Percentiles rank a stretch among this genome's conserved stretches.
Conservation (phyloP, 208 protist genomes). For the Trypanosoma lewisi region DNA sequence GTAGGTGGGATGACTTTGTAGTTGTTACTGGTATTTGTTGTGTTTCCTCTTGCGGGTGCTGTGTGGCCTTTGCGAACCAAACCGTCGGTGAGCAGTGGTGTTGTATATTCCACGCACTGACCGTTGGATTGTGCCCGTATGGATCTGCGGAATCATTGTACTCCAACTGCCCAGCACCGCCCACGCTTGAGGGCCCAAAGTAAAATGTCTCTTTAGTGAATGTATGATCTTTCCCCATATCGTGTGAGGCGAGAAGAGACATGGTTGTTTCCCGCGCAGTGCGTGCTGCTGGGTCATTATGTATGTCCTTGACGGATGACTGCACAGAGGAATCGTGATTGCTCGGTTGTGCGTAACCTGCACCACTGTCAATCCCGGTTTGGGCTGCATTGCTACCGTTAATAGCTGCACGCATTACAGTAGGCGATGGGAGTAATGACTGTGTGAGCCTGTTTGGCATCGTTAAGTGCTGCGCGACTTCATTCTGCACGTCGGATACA, state of each 20-base stretch:
- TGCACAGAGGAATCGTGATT: not conserved
- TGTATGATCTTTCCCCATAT: slow-evolving; percentile 1
- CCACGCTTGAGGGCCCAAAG: slow-evolving; percentile 10
- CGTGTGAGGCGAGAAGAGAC: slow-evolving; percentile 1
- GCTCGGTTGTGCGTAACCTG: not conserved
- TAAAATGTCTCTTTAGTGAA: slow-evolving; percentile 18
- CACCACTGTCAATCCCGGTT: not conserved
- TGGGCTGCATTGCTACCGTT: not conserved
- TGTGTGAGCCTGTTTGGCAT: not conserved
- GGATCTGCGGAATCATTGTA: slow-evolving; percentile 1
- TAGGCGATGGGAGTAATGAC: slow-evolving; percentile 8
- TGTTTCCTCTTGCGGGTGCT: not conserved
- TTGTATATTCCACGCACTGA: slow-evolving; percentile 11
- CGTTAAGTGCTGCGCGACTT: slow-evolving; percentile 7
- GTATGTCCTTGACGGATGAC: not conserved
- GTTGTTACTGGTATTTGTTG: not conserved
- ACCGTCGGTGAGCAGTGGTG: not conserved
- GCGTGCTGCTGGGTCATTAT: not conserved
- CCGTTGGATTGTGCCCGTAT: not conserved
- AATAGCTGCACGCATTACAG: slow-evolving; percentile 6
- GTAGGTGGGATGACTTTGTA: not conserved
- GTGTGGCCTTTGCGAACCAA: not conserved
- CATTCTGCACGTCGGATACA: not conserved
- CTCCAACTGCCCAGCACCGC: slow-evolving; percentile 22
- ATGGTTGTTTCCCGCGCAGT: not conserved